Evolutionary conservation across 139 green algal species (phyloP).

Genomic region (Parachlorella kessleri): DNA sequence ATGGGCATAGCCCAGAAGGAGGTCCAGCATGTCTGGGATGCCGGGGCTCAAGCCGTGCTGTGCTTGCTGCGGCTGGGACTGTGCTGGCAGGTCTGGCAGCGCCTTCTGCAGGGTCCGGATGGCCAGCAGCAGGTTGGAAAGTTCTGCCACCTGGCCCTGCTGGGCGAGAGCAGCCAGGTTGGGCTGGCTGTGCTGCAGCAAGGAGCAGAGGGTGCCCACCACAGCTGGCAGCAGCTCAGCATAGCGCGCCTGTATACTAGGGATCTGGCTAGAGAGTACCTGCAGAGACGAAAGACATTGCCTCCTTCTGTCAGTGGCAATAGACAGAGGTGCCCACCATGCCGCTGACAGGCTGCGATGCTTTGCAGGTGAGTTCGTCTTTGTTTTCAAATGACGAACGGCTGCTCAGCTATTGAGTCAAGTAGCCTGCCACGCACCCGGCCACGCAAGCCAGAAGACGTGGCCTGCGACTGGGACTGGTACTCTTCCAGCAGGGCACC

Average conservation of each 20-base stretch:
- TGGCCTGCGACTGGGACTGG: constrained; percentile 15
- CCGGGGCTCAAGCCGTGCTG: background rate
- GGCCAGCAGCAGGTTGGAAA: background rate
- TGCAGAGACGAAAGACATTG: background rate
- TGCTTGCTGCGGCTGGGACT: background rate
- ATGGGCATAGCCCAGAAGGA: background rate
- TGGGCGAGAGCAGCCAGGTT: background rate
- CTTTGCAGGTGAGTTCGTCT: background rate
- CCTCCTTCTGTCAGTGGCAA: no score
- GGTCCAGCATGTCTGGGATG: background rate
- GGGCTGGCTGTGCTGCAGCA: constrained; percentile 4
- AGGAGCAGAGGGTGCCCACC: constrained; percentile 5
- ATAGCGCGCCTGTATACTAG: constrained; percentile 3
- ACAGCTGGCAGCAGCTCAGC: constrained; percentile 9
- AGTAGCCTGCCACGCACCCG: background rate
- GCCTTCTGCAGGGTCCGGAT: constrained; percentile 4
- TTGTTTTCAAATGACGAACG: background rate
- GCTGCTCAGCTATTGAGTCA: background rate
- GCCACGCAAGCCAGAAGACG: background rate
- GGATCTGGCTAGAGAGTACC: constrained; percentile 12
- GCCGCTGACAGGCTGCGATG: background rate
- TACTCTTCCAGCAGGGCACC: constrained; percentile 16
- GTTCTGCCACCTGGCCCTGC: background rate
- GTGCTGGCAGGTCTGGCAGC: background rate
- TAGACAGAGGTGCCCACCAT: background rate